Evolutionary conservation across 306 rosid genomes (phyloP), one percentile per base, ranked within the genome.

Genomic region (Hippophae tibetana): DNA sequence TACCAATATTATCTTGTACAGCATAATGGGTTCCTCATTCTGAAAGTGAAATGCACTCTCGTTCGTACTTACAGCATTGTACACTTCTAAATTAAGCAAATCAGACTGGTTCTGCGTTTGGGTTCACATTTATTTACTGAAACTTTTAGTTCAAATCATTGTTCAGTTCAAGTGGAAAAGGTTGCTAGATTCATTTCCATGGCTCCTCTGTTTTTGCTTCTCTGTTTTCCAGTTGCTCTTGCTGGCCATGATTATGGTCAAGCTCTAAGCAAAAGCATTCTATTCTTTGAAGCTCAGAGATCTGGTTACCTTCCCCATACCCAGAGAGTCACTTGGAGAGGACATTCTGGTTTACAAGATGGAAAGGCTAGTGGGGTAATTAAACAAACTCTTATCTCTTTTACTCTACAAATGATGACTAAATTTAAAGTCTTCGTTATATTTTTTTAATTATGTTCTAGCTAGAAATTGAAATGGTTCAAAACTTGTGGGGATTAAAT

Each of bases 201-300:
- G 65, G 69, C 67, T 47, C 58, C 81, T 51, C 25, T 87, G 72
- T 13, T 77, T 62, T 57, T 87, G 13, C 43, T 75, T 47, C 46
- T 87, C 1, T 62, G 75, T 2, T 44, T 84, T 31, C 72, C 82
- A 46, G 52, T 72, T 12, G 74, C 81, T 49, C 45, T 65, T 3
- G 93, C 82, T 42, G 92, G 79, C 26, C 95, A 92, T 75, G 96
- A 92, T 77, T 92, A 92, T 5, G 84, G 78, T 18, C 83, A 82
- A 65, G 99, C 99, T 47, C 77, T 92, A 8, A 78, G 84, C 60
- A 88, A 92, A 79, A 84, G 90, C 86, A 71, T 92, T 77, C 83
- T 92, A 27, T 92, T 92, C 85, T 92, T 83, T 14, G 99, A 92
- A 66, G 99, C 96, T 63, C 99, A 92, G 82, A 85, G 99, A 81